phyloP scores from a whole-genome alignment of 768 basidiomycete species.

The Psilocybe subaeruginosa region DNA sequence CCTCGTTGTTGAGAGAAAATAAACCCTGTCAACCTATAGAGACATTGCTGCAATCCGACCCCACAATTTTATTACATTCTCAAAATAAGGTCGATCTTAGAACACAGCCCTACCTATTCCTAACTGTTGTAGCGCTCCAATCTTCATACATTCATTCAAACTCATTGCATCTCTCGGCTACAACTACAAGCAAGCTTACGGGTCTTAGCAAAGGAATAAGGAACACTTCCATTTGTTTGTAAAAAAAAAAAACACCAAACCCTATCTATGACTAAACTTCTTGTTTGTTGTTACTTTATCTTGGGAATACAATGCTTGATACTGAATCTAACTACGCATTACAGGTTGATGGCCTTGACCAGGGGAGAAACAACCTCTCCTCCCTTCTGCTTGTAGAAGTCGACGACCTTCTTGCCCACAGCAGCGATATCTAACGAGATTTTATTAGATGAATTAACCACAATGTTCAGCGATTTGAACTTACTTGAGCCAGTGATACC shows the following conservation, averaged over 20 bases:
- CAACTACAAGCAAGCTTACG: background rate
- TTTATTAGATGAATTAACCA: conserved; percentile 4
- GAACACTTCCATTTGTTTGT: background rate
- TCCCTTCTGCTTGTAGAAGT: conserved; percentile 85
- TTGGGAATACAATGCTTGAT: background rate
- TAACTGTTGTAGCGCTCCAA: background rate
- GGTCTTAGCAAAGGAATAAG: background rate
- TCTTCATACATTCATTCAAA: background rate
- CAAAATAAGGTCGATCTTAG: background rate
- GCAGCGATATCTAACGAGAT: conserved; percentile 64
- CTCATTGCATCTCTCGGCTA: background rate
- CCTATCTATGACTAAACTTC: background rate
- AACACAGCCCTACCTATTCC: background rate
- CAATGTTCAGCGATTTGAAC: conserved; percentile 24
- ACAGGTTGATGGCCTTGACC: conserved; percentile 61
- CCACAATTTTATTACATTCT: background rate
- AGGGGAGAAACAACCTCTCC: conserved; percentile 73
- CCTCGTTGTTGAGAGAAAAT: conserved; percentile 70
- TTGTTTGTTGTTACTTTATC: background rate
- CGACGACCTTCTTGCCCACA: conserved; percentile 84
- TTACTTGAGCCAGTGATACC: conserved; percentile 78
- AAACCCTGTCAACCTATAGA: conserved; percentile 31
- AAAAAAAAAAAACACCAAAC: background rate
- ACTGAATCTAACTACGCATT: conserved; percentile 10
- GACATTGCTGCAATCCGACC: conserved; percentile 1